Base-by-base conservation (phyloP, 192 early-diverging fungal species). In the Diversispora eburnea region DNA sequence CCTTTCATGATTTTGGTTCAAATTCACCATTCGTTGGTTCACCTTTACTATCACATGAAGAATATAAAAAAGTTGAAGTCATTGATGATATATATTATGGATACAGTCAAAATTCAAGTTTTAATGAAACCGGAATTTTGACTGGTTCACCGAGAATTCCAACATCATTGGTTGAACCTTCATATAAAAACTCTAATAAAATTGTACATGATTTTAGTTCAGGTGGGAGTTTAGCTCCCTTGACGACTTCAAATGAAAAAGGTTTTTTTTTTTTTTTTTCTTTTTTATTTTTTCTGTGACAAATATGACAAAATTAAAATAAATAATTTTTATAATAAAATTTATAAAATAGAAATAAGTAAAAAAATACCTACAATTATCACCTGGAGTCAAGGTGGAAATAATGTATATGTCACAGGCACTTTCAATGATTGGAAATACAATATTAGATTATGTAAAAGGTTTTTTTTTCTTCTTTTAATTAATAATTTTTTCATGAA, bases 381-480 rank as follows among this genome's bases (percentile, higher is more conserved):
- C 17, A 89, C 88, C 47, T 98, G 96, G 92, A 84, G 85, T 60
- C 89, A 91, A 67, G 90, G 91, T 19, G 95, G 93, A 20, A 81
- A 88, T 20, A 88, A 83, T 67, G 97, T 99, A 8, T 95, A 92
- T 78, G 86, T 99, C 9, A 97, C 97, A 0, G 97, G 97, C 33
- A 95, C 93, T 48, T 99, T 99, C 76, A 98, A 98, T 79, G 93
- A 93, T 68, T 99, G 97, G 97, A 93, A 91, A 77, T 89, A 94
- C 76, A 97, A 97, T 82, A 89, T 99, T 45, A 85, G 88, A 74
- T 75, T 99, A 72, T 78, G 81, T 55, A 85, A 87, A 60, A 87
- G 86, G 86, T 84, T 78, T 42, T 45, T 43, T n/a, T n/a, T n/a
- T n/a, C n/a, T n/a, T n/a, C n/a, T n/a, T n/a, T n/a, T 54, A 81